A percentile compares a stretch with the other conserved stretches of the same genome.
Evolutionary conservation across 257 asterid species (phyloP).

Genomic region (Ehretia macrophylla): DNA sequence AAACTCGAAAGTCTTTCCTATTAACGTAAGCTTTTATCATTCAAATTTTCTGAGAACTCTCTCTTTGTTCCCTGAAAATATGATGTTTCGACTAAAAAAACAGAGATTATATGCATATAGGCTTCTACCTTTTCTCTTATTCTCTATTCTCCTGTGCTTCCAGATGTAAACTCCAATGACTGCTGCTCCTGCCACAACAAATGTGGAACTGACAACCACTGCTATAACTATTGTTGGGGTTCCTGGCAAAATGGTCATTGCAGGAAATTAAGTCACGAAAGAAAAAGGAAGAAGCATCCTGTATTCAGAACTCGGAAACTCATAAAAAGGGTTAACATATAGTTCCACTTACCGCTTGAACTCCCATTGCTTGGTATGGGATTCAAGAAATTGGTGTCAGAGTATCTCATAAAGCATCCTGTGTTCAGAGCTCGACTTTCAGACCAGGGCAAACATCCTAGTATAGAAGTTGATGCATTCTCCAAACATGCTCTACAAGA

Average conservation of each 20-base stretch:
- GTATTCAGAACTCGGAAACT: background rate
- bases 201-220: background rate
- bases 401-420: conserved; percentile 25
- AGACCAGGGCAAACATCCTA: conserved; percentile 18
- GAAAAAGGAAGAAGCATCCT: background rate
- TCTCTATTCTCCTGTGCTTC: background rate
- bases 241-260: background rate
- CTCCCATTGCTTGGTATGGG: background rate
- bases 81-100: no score
- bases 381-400: conserved; percentile 15
- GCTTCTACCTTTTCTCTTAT: conserved; percentile 15
- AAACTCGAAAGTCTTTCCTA: background rate
- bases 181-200: conserved; percentile 1
- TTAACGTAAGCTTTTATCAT: no score
- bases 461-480: conserved; percentile 11
- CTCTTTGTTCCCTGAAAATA: no score
- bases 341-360: conserved; percentile 1
- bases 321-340: background rate
- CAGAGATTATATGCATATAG: background rate
- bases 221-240: background rate
- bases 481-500: conserved; percentile 8
- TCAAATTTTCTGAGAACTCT: no score
- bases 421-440: conserved; percentile 19
- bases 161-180: conserved; percentile 9
- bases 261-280: background rate